Conservation (phyloP, 208 protist species). For the Wallacemonas collosoma region DNA sequence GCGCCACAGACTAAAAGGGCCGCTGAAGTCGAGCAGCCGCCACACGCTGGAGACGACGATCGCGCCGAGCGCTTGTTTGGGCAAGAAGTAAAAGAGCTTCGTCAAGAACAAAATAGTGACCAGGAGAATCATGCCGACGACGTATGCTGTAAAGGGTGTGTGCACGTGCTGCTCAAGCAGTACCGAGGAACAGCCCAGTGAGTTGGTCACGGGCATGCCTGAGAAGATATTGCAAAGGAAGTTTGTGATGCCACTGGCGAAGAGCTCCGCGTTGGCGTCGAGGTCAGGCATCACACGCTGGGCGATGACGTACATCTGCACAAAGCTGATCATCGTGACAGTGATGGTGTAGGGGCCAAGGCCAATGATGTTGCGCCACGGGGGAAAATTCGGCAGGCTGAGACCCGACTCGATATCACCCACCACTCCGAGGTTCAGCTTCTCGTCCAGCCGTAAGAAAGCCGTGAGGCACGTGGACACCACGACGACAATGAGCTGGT, state of each 20-base stretch:
- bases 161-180: slow-evolving; percentile 48
- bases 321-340: slow-evolving; percentile 57
- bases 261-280: slow-evolving; percentile 56
- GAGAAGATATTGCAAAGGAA: slow-evolving; percentile 47
- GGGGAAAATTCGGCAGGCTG: slow-evolving; percentile 34
- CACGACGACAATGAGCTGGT: slow-evolving; percentile 66
- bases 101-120: slow-evolving; percentile 51
- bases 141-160: slow-evolving; percentile 46
- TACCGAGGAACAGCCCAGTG: slow-evolving; percentile 57
- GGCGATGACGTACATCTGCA: slow-evolving; percentile 66
- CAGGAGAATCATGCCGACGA: slow-evolving; percentile 38
- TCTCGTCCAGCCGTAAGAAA: slow-evolving; percentile 31
- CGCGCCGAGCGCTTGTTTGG: slow-evolving; percentile 55
- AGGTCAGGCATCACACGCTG: slow-evolving; percentile 51
- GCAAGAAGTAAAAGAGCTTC: slow-evolving; percentile 59
- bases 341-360: slow-evolving; percentile 61
- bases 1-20: slow-evolving; percentile 36
- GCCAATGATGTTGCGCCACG: slow-evolving; percentile 41
- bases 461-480: slow-evolving; percentile 47
- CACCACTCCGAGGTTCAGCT: slow-evolving; percentile 32
- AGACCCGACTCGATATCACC: slow-evolving; percentile 34
- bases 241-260: slow-evolving; percentile 47
- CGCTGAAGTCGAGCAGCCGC: slow-evolving; percentile 54
- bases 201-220: slow-evolving; percentile 59
- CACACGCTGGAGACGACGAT: slow-evolving; percentile 55